These are phyloP conservation scores for Davidsoniella virescens DNA, from an alignment of 2,329 filamentous ascomycete species.

Conservation along the genomic window DNA sequence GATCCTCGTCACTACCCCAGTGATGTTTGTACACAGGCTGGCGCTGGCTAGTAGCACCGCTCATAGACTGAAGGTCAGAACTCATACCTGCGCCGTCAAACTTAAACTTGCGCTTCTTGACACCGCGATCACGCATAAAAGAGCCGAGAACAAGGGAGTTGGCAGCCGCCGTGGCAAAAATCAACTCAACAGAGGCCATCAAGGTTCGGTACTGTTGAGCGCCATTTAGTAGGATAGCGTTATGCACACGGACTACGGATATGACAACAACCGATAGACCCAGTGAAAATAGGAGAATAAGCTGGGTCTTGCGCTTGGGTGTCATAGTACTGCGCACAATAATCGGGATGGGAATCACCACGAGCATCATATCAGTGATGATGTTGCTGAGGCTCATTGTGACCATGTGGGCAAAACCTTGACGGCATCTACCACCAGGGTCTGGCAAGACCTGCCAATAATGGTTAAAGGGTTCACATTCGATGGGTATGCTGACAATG, in stretches of 20 bases:
- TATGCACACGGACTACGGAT: constrained; percentile 66
- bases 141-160: constrained; percentile 85
- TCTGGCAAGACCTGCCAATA: constrained; percentile 78
- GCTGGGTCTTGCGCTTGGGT: constrained; percentile 59
- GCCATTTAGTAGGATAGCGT: constrained; percentile 54
- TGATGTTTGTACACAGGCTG: constrained; percentile 34
- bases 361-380: constrained; percentile 71
- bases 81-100: constrained; percentile 15
- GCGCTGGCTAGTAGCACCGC: constrained; percentile 25
- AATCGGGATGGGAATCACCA: constrained; percentile 79
- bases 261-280: constrained; percentile 67
- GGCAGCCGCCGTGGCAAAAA: constrained; percentile 73
- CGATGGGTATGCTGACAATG: constrained; percentile 62
- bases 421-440: constrained; percentile 69
- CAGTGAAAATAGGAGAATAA: constrained; percentile 67
- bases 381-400: constrained; percentile 85
- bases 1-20: constrained; percentile 83
- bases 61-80: constrained; percentile 5
- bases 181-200: constrained; percentile 74
- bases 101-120: constrained; percentile 79
- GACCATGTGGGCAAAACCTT: constrained; percentile 72
- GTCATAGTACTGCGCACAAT: constrained; percentile 66
- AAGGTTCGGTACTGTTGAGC: constrained; percentile 78
- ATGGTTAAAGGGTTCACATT: constrained; percentile 61
- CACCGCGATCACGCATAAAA: constrained; percentile 75